Conservation (phyloP, 208 protist species). For the Jaenimonas drosophilae region DNA sequence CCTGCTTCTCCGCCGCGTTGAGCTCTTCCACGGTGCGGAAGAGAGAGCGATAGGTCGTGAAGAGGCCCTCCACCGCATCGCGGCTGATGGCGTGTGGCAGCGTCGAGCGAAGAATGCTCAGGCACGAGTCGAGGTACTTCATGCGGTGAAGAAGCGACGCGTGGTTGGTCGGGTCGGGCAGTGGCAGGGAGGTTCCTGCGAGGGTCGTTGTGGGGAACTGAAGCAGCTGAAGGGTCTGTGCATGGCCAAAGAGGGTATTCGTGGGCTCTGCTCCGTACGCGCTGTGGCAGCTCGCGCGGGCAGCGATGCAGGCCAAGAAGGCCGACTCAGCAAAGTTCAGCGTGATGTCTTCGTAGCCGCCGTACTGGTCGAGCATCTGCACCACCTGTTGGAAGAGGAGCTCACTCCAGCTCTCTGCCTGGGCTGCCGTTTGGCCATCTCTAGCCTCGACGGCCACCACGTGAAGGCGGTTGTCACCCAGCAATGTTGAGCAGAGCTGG, state of each 20-base stretch:
- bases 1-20: conserved; percentile 61
- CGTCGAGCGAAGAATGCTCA: conserved; percentile 37
- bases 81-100: conserved; percentile 34
- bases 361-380: conserved; percentile 54
- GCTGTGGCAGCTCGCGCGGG: conserved; percentile 28
- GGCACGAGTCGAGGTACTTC: conserved; percentile 67
- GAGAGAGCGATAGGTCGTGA: conserved; percentile 52
- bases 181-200: conserved; percentile 14
- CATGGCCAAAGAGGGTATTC: conserved; percentile 23
- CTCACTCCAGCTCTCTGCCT: conserved; percentile 47
- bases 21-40: conserved; percentile 58
- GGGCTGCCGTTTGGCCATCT: conserved; percentile 1
- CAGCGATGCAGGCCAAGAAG: conserved; percentile 54
- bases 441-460: conserved; percentile 2
- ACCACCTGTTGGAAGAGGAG: conserved; percentile 63
- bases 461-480: conserved; percentile 58
- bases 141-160: conserved; percentile 41
- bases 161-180: conserved; percentile 13
- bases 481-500: conserved; percentile 41
- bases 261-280: neutral
- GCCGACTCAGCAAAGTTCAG: conserved; percentile 73
- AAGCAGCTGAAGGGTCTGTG: conserved; percentile 45
- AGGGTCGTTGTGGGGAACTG: conserved; percentile 29
- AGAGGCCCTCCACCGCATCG: conserved; percentile 54
- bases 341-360: conserved; percentile 84